phyloP scores from a whole-genome alignment of 2,329 filamentous ascomycete genomes.

The Didymella lethalis region DNA sequence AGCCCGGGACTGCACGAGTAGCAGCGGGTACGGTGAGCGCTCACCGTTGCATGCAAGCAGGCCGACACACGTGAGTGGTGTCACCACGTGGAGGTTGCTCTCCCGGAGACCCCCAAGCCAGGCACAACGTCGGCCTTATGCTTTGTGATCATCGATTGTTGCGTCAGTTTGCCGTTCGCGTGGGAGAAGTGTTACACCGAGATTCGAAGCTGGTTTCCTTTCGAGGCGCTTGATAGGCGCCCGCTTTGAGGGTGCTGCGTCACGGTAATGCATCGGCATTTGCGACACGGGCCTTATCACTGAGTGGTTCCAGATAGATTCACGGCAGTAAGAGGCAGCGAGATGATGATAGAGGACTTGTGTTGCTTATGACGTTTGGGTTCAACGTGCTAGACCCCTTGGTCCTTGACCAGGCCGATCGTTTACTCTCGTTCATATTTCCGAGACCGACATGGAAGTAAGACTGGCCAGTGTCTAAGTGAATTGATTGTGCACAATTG shows the following conservation, averaged over 20 bases:
- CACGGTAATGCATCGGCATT: conserved; percentile 8
- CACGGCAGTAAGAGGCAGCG: background rate
- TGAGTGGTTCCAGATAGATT: background rate
- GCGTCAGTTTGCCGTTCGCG: background rate
- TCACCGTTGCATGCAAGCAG: conserved; percentile 8
- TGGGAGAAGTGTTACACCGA: conserved; percentile 12
- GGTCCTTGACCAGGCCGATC: conserved; percentile 1
- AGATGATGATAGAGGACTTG: background rate
- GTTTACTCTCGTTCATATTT: background rate
- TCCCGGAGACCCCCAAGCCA: conserved; percentile 6
- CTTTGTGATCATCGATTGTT: conserved; percentile 10
- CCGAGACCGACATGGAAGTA: background rate
- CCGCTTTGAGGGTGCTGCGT: conserved; percentile 5
- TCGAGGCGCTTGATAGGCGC: conserved; percentile 18
- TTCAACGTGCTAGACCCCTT: background rate
- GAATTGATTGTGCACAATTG: background rate
- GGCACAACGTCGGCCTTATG: conserved; percentile 14
- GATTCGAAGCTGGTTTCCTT: conserved; percentile 5
- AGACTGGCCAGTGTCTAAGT: background rate
- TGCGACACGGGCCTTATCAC: background rate
- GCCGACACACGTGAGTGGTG: conserved; percentile 6
- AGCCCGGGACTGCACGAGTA: background rate
- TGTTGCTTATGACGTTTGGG: background rate
- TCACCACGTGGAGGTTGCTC: conserved; percentile 16
- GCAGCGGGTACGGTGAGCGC: background rate